A percentile compares a stretch with the other conserved stretches of the same genome.
Conservation (phyloP, 257 asterid species). For the Gynochthodes officinalis region DNA sequence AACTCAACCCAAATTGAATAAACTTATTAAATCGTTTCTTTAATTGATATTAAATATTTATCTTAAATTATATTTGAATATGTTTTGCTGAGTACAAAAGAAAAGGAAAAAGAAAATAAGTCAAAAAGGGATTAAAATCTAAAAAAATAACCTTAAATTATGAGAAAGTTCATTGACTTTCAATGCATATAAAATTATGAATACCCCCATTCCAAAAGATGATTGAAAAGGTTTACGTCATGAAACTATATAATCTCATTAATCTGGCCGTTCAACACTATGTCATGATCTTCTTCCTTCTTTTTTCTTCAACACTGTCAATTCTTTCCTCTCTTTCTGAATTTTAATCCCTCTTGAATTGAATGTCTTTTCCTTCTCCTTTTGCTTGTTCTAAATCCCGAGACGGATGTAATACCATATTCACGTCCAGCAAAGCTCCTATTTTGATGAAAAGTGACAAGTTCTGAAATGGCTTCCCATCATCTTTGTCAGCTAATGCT, state of each 20-base stretch:
- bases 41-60: too few relatives aligned
- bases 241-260: constrained; percentile 43
- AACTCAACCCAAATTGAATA: too few relatives aligned
- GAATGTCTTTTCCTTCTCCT: neutral
- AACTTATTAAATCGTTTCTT: too few relatives aligned
- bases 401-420: neutral
- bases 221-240: constrained; percentile 25
- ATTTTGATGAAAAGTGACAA: constrained; percentile 7
- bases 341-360: neutral
- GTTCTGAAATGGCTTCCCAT: constrained; percentile 38
- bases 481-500: constrained; percentile 35
- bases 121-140: neutral
- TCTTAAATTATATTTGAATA: neutral
- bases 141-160: constrained; percentile 21
- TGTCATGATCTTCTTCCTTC: constrained; percentile 19
- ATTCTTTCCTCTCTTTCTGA: neutral
- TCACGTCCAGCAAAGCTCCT: neutral
- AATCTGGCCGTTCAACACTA: constrained; percentile 8
- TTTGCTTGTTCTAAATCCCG: neutral
- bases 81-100: neutral
- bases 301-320: constrained; percentile 15
- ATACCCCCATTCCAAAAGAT: constrained; percentile 25
- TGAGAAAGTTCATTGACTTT: constrained; percentile 18
- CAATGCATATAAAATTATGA: constrained; percentile 14
- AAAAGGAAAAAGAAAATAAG: neutral